These are phyloP conservation scores for Metschnikowia hibisci DNA, from an alignment of 805 yeast species.

Conservation along the genomic window DNA sequence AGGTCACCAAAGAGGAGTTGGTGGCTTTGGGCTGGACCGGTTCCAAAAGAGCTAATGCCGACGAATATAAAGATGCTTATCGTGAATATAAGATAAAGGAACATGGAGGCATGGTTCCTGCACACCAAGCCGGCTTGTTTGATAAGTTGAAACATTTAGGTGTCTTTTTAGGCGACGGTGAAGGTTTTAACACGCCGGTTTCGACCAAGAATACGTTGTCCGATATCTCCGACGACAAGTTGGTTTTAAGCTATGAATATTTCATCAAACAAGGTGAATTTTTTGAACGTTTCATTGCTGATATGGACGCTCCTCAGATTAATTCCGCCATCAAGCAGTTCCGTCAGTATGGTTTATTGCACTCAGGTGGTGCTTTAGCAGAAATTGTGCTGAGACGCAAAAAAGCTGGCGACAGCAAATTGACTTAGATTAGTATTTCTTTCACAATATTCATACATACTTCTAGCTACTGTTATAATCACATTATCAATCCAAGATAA, in stretches of 20 bases:
- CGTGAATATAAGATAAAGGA: conserved; percentile 60
- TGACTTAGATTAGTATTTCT: background rate
- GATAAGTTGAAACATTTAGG: conserved; percentile 57
- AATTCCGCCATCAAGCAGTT: conserved; percentile 52
- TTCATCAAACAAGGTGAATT: conserved; percentile 47
- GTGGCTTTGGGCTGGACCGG: conserved; percentile 92
- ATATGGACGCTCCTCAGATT: conserved; percentile 39
- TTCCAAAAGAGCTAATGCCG: conserved; percentile 64
- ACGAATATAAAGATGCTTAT: conserved; percentile 66
- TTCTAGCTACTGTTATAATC: too few species aligned
- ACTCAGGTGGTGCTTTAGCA: conserved; percentile 39
- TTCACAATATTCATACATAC: too few species aligned
- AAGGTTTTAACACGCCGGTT: conserved; percentile 71
- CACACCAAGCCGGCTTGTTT: conserved; percentile 70
- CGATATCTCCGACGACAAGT: conserved; percentile 37
- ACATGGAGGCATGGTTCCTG: conserved; percentile 73
- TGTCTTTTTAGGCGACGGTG: conserved; percentile 63
- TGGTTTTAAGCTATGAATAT: conserved; percentile 54
- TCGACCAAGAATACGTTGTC: conserved; percentile 36
- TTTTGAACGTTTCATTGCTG: conserved; percentile 38
- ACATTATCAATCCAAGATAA: too few species aligned
- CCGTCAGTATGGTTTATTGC: conserved; percentile 63
- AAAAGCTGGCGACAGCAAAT: conserved; percentile 22
- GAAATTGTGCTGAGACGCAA: conserved; percentile 40
- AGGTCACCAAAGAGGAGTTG: conserved; percentile 51